Conservation (phyloP, 2,329 filamentous ascomycete species). For the Claviceps fusiformis region DNA sequence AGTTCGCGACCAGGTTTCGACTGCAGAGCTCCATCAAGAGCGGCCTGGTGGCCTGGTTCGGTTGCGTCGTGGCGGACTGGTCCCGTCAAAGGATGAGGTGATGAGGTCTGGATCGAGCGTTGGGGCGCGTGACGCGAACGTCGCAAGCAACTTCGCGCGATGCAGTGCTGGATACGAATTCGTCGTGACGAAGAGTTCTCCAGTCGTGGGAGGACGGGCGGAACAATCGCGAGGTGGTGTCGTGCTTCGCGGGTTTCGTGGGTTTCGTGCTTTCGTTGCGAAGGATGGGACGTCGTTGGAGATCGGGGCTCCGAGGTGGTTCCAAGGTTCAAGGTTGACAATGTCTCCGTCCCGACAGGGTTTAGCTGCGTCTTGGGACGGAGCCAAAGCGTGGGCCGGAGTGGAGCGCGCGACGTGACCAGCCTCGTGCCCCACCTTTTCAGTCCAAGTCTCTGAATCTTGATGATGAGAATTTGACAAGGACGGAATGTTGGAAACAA, state of each 20-base stretch:
- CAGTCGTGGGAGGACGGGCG: too few species aligned
- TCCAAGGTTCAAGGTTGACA: constrained; percentile 1
- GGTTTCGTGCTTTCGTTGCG: constrained; percentile 1
- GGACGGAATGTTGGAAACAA: too few species aligned
- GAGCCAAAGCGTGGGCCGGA: neutral
- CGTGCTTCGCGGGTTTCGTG: neutral
- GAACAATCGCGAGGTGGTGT: constrained; percentile 1
- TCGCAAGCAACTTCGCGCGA: neutral
- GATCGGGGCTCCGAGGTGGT: constrained; percentile 2
- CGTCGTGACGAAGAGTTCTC: too few species aligned
- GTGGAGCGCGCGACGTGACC: neutral
- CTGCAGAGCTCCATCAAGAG: neutral
- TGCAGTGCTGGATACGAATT: too few species aligned
- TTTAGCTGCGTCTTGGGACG: constrained; percentile 4
- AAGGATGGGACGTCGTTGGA: constrained; percentile 4
- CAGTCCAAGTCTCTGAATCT: neutral
- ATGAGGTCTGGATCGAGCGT: neutral
- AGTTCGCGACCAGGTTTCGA: neutral
- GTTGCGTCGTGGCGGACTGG: neutral
- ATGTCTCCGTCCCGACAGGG: constrained; percentile 5
- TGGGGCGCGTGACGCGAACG: neutral
- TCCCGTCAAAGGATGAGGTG: neutral
- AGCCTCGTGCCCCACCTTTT: neutral
- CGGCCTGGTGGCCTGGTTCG: neutral
- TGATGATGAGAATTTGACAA: neutral